Evolutionary conservation across 805 yeast species (phyloP).

Genomic region (Torulaspora delbrueckii): DNA sequence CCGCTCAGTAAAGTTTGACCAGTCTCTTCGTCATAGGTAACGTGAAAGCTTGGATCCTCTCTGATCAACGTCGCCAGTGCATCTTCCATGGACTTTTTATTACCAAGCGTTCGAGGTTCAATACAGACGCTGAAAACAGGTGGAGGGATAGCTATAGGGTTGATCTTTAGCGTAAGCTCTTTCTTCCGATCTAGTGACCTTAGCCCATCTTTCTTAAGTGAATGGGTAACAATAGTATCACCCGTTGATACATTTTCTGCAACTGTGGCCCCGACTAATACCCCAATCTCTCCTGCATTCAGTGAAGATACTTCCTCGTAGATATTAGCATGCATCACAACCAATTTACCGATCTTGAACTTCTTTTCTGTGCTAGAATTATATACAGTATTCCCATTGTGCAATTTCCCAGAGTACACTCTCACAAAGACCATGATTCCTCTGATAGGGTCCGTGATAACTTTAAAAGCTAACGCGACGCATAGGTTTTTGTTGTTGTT

Average conservation of each 20-base stretch:
- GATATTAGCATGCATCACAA: constrained; percentile 83
- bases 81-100: constrained; percentile 64
- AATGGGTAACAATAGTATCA: constrained; percentile 74
- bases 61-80: constrained; percentile 62
- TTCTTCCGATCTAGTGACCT: constrained; percentile 38
- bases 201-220: constrained; percentile 47
- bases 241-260: constrained; percentile 74
- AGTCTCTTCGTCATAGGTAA: constrained; percentile 69
- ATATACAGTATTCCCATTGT: constrained; percentile 54
- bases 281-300: constrained; percentile 84
- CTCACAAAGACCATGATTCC: constrained; percentile 83
- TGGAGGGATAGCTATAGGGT: constrained; percentile 83
- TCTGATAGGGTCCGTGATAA: constrained; percentile 74
- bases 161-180: constrained; percentile 44
- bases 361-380: constrained; percentile 68
- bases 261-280: constrained; percentile 39
- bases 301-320: constrained; percentile 66
- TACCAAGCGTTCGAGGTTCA: constrained; percentile 81
- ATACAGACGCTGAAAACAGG: constrained; percentile 85
- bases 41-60: constrained; percentile 85
- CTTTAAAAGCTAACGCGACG: constrained; percentile 87
- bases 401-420: constrained; percentile 77
- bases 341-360: constrained; percentile 60
- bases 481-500: constrained; percentile 57
- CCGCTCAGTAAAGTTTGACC: constrained; percentile 95